Percentiles rank a stretch among this genome's conserved stretches.
Conservation (phyloP, 148 eudicot species). For the Arctostaphylos glauca region DNA sequence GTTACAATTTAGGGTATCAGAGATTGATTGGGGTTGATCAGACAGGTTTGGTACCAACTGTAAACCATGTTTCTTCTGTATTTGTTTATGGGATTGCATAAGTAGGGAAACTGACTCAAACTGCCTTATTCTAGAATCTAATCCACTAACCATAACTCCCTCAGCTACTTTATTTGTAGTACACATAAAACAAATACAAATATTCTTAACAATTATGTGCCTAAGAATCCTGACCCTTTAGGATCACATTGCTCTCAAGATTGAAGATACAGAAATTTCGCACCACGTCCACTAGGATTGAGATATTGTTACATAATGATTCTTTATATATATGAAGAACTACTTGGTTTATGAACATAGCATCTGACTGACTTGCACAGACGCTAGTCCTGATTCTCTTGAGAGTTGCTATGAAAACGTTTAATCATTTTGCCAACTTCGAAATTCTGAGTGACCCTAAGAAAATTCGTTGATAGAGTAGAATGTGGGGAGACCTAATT, state of each 20-base stretch:
- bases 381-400: not conserved
- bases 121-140: not conserved
- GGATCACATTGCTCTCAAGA: not conserved
- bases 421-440: not conserved
- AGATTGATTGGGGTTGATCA: no score
- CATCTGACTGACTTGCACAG: not conserved
- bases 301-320: not conserved
- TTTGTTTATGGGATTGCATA: no score
- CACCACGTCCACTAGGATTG: not conserved
- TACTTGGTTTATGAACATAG: not conserved
- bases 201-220: not conserved
- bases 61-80: no score
- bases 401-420: not conserved
- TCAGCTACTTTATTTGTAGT: not conserved
- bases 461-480: not conserved
- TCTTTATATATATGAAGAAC: not conserved
- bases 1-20: no score
- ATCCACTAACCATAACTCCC: not conserved
- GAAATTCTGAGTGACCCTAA: not conserved
- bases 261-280: not conserved
- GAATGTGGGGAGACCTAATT: not conserved
- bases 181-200: not conserved
- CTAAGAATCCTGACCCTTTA: not conserved
- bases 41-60: no score
- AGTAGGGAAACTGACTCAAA: no score